These are phyloP conservation scores for Phaffomyces opuntiae DNA, from an alignment of 805 yeast species.

Conservation along the genomic window DNA sequence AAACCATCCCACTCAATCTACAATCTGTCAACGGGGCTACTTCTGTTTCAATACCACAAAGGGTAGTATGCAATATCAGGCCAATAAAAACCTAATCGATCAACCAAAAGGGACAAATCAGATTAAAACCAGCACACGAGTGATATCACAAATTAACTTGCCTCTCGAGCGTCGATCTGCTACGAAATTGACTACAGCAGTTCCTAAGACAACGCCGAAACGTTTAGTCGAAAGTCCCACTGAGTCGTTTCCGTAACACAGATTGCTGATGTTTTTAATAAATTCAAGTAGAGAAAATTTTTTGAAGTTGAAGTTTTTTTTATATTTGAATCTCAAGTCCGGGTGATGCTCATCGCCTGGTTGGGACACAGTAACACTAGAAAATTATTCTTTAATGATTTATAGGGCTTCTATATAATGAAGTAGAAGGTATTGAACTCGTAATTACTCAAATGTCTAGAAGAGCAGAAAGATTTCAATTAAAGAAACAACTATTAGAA, in stretches of 20 bases:
- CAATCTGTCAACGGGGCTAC: conserved; percentile 98
- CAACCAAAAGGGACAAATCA: conserved; percentile 32
- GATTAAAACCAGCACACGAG: conserved; percentile 4
- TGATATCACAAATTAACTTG: conserved; percentile 25
- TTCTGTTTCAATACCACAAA: conserved; percentile 49
- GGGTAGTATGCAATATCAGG: conserved; percentile 19
- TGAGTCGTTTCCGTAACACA: conserved; percentile 45
- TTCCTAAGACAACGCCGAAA: conserved; percentile 13
- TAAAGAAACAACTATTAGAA: conserved; percentile 6
- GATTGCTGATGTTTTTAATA: conserved; percentile 30
- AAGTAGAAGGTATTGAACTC: too few species aligned
- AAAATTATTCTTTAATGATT: background rate
- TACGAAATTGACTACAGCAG: conserved; percentile 23
- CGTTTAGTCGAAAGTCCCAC: conserved; percentile 21
- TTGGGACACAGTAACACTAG: conserved; percentile 1
- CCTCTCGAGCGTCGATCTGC: conserved; percentile 61
- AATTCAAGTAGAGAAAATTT: conserved; percentile 7
- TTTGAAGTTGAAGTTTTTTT: background rate
- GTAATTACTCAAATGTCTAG: conserved; percentile 12
- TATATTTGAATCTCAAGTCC: background rate
- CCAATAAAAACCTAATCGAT: conserved; percentile 57
- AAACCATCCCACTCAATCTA: conserved; percentile 59
- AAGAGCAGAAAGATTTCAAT: conserved; percentile 15
- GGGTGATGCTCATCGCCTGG: conserved; percentile 9
- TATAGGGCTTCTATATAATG: background rate